Percentiles rank a stretch among this genome's conserved stretches.
Evolutionary conservation across 768 basidiomycete species (phyloP).

Genomic region (Serendipita vermifera): DNA sequence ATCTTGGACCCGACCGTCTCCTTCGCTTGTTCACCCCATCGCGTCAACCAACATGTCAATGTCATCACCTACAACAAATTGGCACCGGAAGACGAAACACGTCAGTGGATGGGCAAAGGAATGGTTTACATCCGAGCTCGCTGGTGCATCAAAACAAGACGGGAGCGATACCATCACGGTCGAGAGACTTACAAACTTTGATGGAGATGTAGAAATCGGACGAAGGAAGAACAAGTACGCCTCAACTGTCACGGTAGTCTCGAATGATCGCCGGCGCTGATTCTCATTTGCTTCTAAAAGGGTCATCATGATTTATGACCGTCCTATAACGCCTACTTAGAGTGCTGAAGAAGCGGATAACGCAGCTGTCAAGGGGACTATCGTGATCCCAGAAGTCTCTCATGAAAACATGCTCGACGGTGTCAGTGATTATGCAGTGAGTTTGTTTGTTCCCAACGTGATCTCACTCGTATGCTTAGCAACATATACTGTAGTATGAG

Average conservation of each 20-base stretch:
- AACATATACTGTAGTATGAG: too few relatives aligned
- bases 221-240: constrained; percentile 93
- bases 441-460: constrained; percentile 23
- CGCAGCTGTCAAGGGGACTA: constrained; percentile 55
- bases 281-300: constrained; percentile 32
- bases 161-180: constrained; percentile 47
- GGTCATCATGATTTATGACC: constrained; percentile 90
- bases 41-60: constrained; percentile 1
- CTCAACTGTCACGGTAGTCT: not conserved
- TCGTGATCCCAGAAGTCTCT: constrained; percentile 85
- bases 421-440: constrained; percentile 67
- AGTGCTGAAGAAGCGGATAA: constrained; percentile 63
- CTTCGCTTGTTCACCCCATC: too few relatives aligned
- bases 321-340: constrained; percentile 66
- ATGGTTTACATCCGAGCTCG: constrained; percentile 76
- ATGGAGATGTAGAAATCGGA: constrained; percentile 86
- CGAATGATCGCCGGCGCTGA: too few relatives aligned
- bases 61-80: constrained; percentile 16
- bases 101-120: constrained; percentile 65
- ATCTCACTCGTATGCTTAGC: not conserved
- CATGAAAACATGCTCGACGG: constrained; percentile 85
- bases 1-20: too few relatives aligned
- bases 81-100: constrained; percentile 23
- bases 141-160: constrained; percentile 44
- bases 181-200: constrained; percentile 56